Conservation (phyloP, 2,329 filamentous ascomycete genomes). For the Eutypella sp. region DNA sequence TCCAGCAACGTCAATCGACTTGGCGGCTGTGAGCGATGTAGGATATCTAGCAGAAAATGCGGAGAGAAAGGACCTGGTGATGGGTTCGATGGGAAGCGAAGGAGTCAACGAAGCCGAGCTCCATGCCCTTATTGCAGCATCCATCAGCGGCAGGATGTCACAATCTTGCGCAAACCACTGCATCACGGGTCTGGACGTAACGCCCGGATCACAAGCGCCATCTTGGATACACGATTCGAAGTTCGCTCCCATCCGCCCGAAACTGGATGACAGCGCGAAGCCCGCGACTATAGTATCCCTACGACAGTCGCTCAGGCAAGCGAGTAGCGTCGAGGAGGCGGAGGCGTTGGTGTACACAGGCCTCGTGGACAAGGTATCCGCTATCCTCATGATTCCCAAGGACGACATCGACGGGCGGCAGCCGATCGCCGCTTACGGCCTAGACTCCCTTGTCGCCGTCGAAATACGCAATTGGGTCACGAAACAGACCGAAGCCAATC, state of each 20-base stretch:
- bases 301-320: not conserved
- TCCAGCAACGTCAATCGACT: not conserved
- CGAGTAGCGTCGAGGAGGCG: not conserved
- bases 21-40: not conserved
- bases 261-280: not conserved
- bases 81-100: not conserved
- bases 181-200: not conserved
- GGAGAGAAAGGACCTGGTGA: not conserved
- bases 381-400: not conserved
- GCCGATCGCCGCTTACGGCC: not conserved
- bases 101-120: not conserved
- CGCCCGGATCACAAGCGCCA: not conserved
- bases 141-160: not conserved
- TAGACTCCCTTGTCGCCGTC: not conserved
- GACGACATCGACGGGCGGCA: not conserved
- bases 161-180: not conserved
- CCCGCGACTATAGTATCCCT: not conserved
- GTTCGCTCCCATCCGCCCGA: not conserved
- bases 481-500: not conserved
- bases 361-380: not conserved
- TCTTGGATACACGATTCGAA: not conserved
- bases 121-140: not conserved
- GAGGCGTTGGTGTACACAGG: not conserved
- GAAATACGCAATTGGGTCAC: not conserved
- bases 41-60: not conserved